Base-by-base conservation (phyloP, 139 green algal genomes). In the Marvania coccoides region DNA sequence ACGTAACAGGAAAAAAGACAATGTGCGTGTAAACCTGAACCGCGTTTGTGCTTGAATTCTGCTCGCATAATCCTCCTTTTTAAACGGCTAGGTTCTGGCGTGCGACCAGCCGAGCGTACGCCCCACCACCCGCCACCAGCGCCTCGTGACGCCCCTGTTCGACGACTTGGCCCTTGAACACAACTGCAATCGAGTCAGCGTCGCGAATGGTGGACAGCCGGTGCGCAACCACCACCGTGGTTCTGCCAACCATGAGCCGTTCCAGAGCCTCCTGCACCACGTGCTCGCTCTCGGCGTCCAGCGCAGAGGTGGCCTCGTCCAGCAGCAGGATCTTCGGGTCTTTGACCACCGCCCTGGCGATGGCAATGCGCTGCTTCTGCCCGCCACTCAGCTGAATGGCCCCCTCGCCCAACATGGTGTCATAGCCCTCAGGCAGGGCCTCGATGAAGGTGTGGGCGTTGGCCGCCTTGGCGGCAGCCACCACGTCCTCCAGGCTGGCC, bases 171-270 rank as follows among this genome's bases (percentile, higher is more conserved):
- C 84, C 86, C n/a, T 56, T 9, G 58, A 87, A 77, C 55, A 92
- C 76, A 3, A 94, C 87, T 2, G 88, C 83, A 54, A 97, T 97
- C 35, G 57, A 72, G 81, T 96, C 73, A 13, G 88, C 85, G 45
- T 87, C 72, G 19, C 79, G 69, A 47, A 97, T 85, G 36, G 91
- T 97, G 63, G 69, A 83, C 53, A 97, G 74, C 24, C 76, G 31
- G 74, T 97, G 91, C 3, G 91, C 91, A 34, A 97, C 86, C 40
- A 97, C 81, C 8, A 97, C 56, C 3, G 77, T 94, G n/a, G 91
- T 97, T 53, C 90, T 77, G 24, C 78, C 79, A 23, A 48, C 51
- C 79, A 88, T 86, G 33, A 87, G 70, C 24, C 61, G 36, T 28
- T 86, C 76, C 23, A 88, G 65, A 12, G 81, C 81, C 29, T 77